phyloP scores from a whole-genome alignment of 192 early-diverging fungal species.

The Coemansia sp. region DNA sequence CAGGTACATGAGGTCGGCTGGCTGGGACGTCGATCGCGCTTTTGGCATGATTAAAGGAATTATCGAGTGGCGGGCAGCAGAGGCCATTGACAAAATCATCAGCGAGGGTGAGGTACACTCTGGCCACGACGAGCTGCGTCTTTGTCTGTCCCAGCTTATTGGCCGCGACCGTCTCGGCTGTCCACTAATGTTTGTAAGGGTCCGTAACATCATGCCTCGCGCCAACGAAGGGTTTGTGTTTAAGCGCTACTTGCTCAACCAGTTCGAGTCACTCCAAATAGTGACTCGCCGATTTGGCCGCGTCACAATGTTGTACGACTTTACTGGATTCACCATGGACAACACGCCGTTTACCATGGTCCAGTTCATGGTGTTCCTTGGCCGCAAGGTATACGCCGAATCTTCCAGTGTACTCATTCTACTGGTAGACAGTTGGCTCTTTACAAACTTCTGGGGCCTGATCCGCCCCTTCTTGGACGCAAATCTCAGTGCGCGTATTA shows the following conservation, averaged over 20 bases:
- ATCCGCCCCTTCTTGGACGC: slow-evolving; percentile 43
- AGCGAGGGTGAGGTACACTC: slow-evolving; percentile 25
- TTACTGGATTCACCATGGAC: slow-evolving; percentile 42
- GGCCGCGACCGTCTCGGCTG: slow-evolving; percentile 29
- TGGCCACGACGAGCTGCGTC: slow-evolving; percentile 33
- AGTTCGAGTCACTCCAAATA: slow-evolving; percentile 29
- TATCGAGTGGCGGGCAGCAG: slow-evolving; percentile 34
- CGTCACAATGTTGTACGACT: slow-evolving; percentile 36
- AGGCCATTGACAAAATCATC: slow-evolving; percentile 34
- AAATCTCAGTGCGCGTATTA: slow-evolving; percentile 43
- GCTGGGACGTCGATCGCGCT: slow-evolving; percentile 40
- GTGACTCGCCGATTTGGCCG: slow-evolving; percentile 23
- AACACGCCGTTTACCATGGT: slow-evolving; percentile 46
- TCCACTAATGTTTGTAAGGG: slow-evolving; percentile 28
- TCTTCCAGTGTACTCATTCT: slow-evolving; percentile 39
- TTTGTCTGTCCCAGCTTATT: slow-evolving; percentile 28
- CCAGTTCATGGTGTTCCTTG: slow-evolving; percentile 34
- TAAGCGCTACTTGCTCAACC: slow-evolving; percentile 32
- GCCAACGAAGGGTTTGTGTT: slow-evolving; percentile 26
- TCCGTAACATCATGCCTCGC: slow-evolving; percentile 39
- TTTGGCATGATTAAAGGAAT: slow-evolving; percentile 19
- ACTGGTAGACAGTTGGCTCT: slow-evolving; percentile 53
- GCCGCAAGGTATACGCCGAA: slow-evolving; percentile 37
- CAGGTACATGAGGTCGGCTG: slow-evolving; percentile 18
- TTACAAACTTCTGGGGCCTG: slow-evolving; percentile 45